Percentiles rank a stretch among this genome's conserved stretches.
Conservation (phyloP, 208 protist species). For the Vickermania spadyakhi region DNA sequence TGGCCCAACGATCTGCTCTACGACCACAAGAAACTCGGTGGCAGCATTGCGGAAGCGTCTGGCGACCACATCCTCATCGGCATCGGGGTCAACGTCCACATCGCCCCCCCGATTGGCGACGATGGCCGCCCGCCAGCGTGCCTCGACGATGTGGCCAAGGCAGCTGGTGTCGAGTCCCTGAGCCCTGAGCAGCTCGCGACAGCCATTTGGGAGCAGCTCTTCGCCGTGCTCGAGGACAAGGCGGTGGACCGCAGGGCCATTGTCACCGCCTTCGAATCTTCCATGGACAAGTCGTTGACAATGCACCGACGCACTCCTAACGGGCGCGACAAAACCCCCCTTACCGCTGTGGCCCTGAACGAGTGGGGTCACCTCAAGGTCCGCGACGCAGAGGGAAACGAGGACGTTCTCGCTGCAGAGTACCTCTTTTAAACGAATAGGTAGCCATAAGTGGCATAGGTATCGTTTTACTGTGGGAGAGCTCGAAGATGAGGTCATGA, state of each 20-base stretch:
- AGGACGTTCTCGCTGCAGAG: slow-evolving; percentile 40
- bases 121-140: slow-evolving; percentile 26
- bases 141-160: slow-evolving; percentile 22
- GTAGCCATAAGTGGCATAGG: no score
- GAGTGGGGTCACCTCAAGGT: slow-evolving; percentile 54
- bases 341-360: slow-evolving; percentile 37
- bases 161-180: slow-evolving; percentile 1
- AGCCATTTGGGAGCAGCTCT: slow-evolving; percentile 28
- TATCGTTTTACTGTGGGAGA: no score
- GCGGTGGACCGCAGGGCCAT: slow-evolving; percentile 14
- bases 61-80: slow-evolving; percentile 34
- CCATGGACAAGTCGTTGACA: slow-evolving; percentile 31
- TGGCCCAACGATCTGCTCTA: slow-evolving; percentile 80
- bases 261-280: slow-evolving; percentile 28
- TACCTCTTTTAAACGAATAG: slow-evolving; percentile 71
- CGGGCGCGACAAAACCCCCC: slow-evolving; percentile 26
- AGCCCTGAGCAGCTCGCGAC: slow-evolving; percentile 22
- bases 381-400: slow-evolving; percentile 18
- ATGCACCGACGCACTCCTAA: slow-evolving; percentile 27
- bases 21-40: slow-evolving; percentile 48
- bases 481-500: no score
- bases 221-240: slow-evolving; percentile 14
- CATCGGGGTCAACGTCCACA: slow-evolving; percentile 55
- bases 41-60: slow-evolving; percentile 38
- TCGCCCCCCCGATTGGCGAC: slow-evolving; percentile 36